These are phyloP conservation scores for Ceratocystis harringtonii DNA, from an alignment of 2,329 filamentous ascomycete species.

Conservation along the genomic window DNA sequence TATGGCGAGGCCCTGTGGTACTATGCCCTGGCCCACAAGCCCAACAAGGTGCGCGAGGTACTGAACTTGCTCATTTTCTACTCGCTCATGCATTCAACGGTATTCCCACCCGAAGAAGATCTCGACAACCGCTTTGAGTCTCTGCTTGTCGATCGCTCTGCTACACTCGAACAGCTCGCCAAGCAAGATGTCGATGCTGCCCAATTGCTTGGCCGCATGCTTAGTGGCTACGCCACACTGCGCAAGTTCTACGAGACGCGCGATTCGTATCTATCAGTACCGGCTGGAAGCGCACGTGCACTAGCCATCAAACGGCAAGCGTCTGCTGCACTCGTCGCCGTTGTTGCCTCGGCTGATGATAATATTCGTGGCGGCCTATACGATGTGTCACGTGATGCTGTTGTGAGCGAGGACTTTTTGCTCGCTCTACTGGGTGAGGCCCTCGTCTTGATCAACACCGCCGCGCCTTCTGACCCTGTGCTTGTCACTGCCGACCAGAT, in stretches of 20 bases:
- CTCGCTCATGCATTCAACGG: constrained; percentile 70
- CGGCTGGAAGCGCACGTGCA: constrained; percentile 32
- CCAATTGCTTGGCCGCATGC: constrained; percentile 64
- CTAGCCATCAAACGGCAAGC: constrained; percentile 51
- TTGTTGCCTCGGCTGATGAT: constrained; percentile 73
- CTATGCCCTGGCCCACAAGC: constrained; percentile 70
- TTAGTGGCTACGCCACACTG: constrained; percentile 84
- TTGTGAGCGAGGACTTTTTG: constrained; percentile 78
- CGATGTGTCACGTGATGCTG: constrained; percentile 63
- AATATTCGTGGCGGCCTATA: constrained; percentile 85
- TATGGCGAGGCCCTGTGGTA: constrained; percentile 84
- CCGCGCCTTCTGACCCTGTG: constrained; percentile 21
- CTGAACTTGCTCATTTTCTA: constrained; percentile 76
- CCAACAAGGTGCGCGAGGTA: constrained; percentile 67
- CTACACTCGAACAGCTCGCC: constrained; percentile 56
- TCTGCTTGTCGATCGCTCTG: constrained; percentile 56
- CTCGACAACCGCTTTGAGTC: constrained; percentile 57
- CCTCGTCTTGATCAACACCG: constrained; percentile 52
- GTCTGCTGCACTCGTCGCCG: constrained; percentile 60
- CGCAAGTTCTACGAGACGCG: constrained; percentile 83
- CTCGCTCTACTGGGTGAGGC: constrained; percentile 72
- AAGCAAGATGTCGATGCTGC: constrained; percentile 67
- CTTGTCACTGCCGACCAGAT: constrained; percentile 58
- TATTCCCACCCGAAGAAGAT: constrained; percentile 55
- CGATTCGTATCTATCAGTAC: constrained; percentile 35